Conservation (phyloP, 2,329 filamentous ascomycete genomes). For the Apiospora saccharicola region DNA sequence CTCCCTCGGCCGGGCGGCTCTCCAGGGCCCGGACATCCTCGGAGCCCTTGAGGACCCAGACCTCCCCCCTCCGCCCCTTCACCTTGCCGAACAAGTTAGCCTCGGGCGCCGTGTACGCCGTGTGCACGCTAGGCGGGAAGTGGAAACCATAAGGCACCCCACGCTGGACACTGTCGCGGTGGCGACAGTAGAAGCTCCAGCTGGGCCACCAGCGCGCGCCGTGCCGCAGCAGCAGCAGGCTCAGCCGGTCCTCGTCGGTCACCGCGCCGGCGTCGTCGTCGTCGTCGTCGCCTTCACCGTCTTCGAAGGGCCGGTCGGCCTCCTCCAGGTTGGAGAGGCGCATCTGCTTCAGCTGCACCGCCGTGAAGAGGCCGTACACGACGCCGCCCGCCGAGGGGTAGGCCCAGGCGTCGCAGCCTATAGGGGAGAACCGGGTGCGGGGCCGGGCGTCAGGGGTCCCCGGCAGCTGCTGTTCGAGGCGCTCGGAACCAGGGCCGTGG, state of each 20-base stretch:
- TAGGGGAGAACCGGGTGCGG: not conserved
- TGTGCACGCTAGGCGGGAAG: not conserved
- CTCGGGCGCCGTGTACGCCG: slow-evolving; percentile 4
- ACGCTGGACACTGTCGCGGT: not conserved
- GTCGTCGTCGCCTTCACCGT: too few relatives aligned
- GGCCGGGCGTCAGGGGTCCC: not conserved
- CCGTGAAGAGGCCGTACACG: slow-evolving; percentile 5
- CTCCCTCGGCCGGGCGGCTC: too few relatives aligned
- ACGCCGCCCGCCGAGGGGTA: slow-evolving; percentile 8
- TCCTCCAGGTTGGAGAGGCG: slow-evolving; percentile 6
- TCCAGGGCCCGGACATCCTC: not conserved
- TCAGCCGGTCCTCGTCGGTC: not conserved
- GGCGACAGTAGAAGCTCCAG: not conserved
- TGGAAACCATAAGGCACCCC: not conserved
- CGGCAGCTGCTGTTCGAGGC: not conserved
- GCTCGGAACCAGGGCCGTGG: too few relatives aligned
- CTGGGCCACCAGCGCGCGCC: slow-evolving; percentile 19
- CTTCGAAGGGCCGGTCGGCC: not conserved
- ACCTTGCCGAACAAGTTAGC: not conserved
- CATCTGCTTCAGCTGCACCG: slow-evolving; percentile 22
- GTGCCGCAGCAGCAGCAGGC: not conserved
- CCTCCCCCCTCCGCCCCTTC: not conserved
- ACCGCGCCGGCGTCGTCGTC: too few relatives aligned
- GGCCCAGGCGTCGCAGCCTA: not conserved
- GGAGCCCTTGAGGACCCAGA: not conserved